phyloP scores from a whole-genome alignment of 2,329 filamentous ascomycete species.

The Fusarium lyarnte region DNA sequence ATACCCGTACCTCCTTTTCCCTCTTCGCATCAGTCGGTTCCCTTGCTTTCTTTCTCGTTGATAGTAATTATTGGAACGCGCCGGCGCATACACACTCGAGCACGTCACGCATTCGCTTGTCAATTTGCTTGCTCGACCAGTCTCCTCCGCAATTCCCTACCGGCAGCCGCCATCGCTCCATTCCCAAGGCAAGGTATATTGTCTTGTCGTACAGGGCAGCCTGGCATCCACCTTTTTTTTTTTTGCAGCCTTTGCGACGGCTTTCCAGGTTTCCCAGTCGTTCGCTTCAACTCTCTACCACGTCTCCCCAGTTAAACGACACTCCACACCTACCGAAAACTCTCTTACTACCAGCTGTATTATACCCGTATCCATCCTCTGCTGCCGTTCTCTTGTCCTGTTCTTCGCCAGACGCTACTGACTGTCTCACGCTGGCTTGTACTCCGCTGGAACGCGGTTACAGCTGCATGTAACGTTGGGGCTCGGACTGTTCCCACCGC shows the following conservation, averaged over 20 bases:
- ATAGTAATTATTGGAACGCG: constrained; percentile 4
- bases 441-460: constrained; percentile 29
- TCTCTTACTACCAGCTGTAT: constrained; percentile 9
- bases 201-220: constrained; percentile 28
- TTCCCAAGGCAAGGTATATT: constrained; percentile 19
- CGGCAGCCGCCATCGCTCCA: constrained; percentile 2
- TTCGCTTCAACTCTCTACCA: constrained; percentile 27
- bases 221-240: constrained; percentile 16
- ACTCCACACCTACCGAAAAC: constrained; percentile 26
- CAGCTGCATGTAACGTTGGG: constrained; percentile 43
- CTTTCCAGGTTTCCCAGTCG: constrained; percentile 22
- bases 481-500: constrained; percentile 37
- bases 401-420: constrained; percentile 8
- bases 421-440: constrained; percentile 24
- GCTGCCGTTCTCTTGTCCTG: constrained; percentile 4
- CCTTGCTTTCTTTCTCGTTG: constrained; percentile 12
- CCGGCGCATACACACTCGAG: constrained; percentile 10
- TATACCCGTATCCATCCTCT: constrained; percentile 18
- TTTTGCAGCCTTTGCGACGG: constrained; percentile 17
- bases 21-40: constrained; percentile 3
- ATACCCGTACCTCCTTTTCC: constrained; percentile 17
- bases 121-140: constrained; percentile 21
- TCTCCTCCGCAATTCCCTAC: constrained; percentile 28
- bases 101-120: constrained; percentile 13
- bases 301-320: constrained; percentile 12